Evolutionary conservation across 139 green algal genomes (phyloP), one percentile per base, ranked within the genome.

Genomic region (Asterochloris sp.): DNA sequence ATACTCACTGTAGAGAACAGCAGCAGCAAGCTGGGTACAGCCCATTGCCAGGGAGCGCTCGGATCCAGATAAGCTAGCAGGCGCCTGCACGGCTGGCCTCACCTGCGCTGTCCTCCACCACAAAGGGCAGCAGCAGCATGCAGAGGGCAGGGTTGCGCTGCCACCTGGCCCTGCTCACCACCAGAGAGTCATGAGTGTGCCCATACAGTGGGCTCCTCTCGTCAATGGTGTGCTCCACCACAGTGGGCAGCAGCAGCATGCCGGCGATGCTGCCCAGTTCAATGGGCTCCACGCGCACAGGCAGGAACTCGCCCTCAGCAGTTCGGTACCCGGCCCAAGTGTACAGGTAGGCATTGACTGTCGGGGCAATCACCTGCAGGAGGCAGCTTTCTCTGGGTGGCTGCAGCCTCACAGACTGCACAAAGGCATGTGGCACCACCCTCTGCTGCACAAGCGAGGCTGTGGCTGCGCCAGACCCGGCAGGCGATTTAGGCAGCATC

Each of bases 161-260:
- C 38, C 38, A 54, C 6, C 4, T 54, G 14, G 13, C 29, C 11
- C 11, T 21, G 29, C 54, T 47, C 62, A 66, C 82, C 89, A 90
- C 83, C 0, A 97, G 85, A 23, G 87, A 91, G 64, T 91, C 85
- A 61, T 92, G 85, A 9, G 90, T 95, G 82, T 94, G 91, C 24
- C 93, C 93, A 74, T 89, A 94, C 74, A 98, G 87, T 14, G 95
- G 94, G 17, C 85, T 93, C 67, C 84, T 62, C 85, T 97, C 94
- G 76, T 98, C 94, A 27, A 98, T 95, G 73, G 89, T 93, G 89
- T 97, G 94, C 86, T 96, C 91, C 19, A 97, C 86, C 6, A 92
- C 89, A 16, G 94, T 81, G 0, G 95, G 95, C 78, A 98, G 90
- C 66, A 98, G 85, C 83, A 98, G 85, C 77, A 91, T 92, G 84